Evolutionary conservation across 2,329 filamentous ascomycete genomes (phyloP).

Genomic region (Lasiodiplodia theobromae): DNA sequence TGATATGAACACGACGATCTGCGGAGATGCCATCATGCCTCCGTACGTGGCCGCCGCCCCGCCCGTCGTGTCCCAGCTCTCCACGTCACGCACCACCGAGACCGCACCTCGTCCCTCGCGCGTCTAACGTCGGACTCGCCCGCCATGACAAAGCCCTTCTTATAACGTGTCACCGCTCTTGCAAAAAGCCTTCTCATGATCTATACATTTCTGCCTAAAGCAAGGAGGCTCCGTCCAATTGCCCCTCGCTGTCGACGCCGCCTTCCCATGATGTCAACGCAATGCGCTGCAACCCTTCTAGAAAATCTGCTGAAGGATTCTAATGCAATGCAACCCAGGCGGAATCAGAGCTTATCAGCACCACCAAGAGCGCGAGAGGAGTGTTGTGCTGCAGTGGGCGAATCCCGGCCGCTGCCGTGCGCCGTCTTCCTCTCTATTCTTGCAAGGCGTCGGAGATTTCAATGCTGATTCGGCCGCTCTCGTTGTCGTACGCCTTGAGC

Average conservation of each 20-base stretch:
- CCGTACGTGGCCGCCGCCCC: constrained; percentile 4
- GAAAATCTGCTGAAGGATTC: constrained; percentile 34
- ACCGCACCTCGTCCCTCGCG: neutral
- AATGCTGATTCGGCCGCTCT: constrained; percentile 68
- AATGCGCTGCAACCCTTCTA: constrained; percentile 44
- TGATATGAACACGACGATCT: constrained; percentile 20
- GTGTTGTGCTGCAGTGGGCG: constrained; percentile 6
- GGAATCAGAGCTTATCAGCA: constrained; percentile 15
- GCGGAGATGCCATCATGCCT: constrained; percentile 10
- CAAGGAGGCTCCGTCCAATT: constrained; percentile 26
- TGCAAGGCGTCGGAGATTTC: constrained; percentile 70
- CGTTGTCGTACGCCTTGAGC: constrained; percentile 62
- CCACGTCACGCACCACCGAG: constrained; percentile 12
- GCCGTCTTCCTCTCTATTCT: constrained; percentile 33
- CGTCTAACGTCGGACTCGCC: constrained; percentile 20
- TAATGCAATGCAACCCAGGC: constrained; percentile 46
- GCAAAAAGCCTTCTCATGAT: constrained; percentile 6
- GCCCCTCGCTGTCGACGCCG: constrained; percentile 18
- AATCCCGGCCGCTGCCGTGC: constrained; percentile 17
- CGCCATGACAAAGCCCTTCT: constrained; percentile 2
- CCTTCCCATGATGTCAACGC: constrained; percentile 30
- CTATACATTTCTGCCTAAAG: constrained; percentile 21
- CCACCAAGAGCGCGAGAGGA: constrained; percentile 3
- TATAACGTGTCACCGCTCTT: constrained; percentile 12
- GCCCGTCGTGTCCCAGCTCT: neutral